Percentiles rank a stretch among this genome's conserved stretches.
Conservation (phyloP, 2,329 filamentous ascomycete genomes). For the Zalaria sp. region DNA sequence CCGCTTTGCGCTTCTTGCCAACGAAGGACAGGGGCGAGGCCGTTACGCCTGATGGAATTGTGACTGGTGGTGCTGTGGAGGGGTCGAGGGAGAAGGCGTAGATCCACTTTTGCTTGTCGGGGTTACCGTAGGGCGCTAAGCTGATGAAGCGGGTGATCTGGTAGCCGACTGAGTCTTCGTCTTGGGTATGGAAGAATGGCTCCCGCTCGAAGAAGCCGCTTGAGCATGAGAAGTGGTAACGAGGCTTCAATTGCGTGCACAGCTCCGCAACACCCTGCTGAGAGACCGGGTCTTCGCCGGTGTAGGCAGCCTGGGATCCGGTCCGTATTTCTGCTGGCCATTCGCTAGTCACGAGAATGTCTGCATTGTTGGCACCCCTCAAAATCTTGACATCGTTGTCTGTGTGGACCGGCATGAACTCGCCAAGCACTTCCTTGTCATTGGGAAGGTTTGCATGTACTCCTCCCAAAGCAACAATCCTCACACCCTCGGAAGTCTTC, state of each 20-base stretch:
- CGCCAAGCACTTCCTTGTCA: conserved; percentile 47
- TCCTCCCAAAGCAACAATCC: conserved; percentile 78
- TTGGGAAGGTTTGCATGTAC: conserved; percentile 28
- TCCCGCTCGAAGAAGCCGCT: conserved; percentile 77
- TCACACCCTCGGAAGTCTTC: conserved; percentile 79
- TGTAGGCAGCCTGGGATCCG: conserved; percentile 48
- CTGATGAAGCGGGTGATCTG: conserved; percentile 80
- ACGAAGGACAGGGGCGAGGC: conserved; percentile 53
- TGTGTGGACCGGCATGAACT: conserved; percentile 9
- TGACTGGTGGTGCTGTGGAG: conserved; percentile 42
- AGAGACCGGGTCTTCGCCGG: conserved; percentile 28
- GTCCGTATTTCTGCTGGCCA: conserved; percentile 67
- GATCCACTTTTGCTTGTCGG: conserved; percentile 63
- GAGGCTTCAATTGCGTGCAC: conserved; percentile 66
- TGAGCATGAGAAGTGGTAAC: conserved; percentile 74
- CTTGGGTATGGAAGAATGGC: conserved; percentile 61
- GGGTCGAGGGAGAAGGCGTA: conserved; percentile 56
- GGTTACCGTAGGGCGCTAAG: conserved; percentile 63
- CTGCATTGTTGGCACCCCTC: conserved; percentile 60
- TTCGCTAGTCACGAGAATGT: conserved; percentile 74
- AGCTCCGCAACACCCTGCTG: conserved; percentile 65
- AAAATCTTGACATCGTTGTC: conserved; percentile 39
- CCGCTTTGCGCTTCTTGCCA: conserved; percentile 38
- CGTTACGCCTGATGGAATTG: conserved; percentile 58
- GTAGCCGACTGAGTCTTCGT: conserved; percentile 39